phyloP scores from a whole-genome alignment of 371 early-diverging fungal species.

The Mortierella sp. region DNA sequence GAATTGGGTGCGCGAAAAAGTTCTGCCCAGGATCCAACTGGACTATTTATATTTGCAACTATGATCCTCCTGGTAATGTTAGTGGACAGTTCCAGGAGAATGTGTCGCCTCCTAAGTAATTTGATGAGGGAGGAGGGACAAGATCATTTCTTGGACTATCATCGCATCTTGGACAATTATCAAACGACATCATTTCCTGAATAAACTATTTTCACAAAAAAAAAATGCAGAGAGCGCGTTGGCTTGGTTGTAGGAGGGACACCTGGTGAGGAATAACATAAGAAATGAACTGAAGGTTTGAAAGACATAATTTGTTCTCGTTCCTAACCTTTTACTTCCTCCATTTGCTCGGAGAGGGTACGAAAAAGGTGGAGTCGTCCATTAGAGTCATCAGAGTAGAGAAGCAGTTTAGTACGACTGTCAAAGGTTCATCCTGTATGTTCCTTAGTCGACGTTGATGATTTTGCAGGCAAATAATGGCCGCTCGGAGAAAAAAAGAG shows the following conservation, averaged over 20 bases:
- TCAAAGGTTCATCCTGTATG: not conserved
- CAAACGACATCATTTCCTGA: too few relatives aligned
- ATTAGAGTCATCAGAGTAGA: not conserved
- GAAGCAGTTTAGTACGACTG: not conserved
- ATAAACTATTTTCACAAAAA: too few relatives aligned
- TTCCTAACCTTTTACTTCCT: too few relatives aligned
- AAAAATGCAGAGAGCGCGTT: too few relatives aligned
- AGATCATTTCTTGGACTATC: too few relatives aligned
- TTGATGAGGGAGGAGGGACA: not conserved
- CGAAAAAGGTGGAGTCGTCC: not conserved
- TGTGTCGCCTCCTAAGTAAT: not conserved
- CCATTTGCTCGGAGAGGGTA: not conserved
- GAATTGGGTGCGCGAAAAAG: slow-evolving; percentile 68
- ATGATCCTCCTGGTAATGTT: slow-evolving; percentile 8
- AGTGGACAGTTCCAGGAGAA: not conserved
- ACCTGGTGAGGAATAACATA: not conserved
- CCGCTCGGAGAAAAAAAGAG: not conserved
- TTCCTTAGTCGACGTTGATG: not conserved
- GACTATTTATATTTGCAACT: not conserved
- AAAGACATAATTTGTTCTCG: too few relatives aligned
- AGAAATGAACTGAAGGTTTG: too few relatives aligned
- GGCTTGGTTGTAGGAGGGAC: too few relatives aligned
- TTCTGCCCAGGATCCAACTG: slow-evolving; percentile 51
- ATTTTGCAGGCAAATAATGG: too few relatives aligned
- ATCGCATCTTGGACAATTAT: too few relatives aligned